phyloP scores from a whole-genome alignment of 2,329 filamentous ascomycete species.

The Ophiostoma piceae region DNA sequence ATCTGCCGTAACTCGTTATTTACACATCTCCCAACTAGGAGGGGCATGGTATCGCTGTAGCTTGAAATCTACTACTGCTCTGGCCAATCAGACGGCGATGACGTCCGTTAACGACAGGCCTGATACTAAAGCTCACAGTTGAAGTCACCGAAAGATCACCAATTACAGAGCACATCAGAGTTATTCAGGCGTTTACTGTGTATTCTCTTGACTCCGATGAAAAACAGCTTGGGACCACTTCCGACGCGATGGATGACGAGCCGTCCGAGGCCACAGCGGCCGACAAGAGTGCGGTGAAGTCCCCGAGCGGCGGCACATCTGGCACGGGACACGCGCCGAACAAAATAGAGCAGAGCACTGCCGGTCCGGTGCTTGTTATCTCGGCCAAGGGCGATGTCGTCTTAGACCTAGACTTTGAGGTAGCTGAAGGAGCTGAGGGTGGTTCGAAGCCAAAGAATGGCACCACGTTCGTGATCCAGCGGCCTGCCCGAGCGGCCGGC shows the following conservation, averaged over 20 bases:
- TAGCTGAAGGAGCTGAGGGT: conserved; percentile 43
- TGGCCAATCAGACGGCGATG: too few species aligned
- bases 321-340: not conserved
- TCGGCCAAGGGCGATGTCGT: conserved; percentile 58
- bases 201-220: conserved; percentile 16
- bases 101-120: not conserved
- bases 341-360: not conserved
- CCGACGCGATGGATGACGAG: conserved; percentile 29
- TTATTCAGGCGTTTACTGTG: not conserved
- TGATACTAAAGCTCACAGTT: not conserved
- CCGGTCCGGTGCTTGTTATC: conserved; percentile 40
- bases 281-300: conserved; percentile 23
- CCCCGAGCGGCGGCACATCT: not conserved
- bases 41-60: too few species aligned
- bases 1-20: too few species aligned
- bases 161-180: not conserved
- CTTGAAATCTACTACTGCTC: not conserved
- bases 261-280: conserved; percentile 23
- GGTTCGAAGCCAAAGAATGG: conserved; percentile 30
- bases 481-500: conserved; percentile 13
- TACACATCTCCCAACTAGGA: too few species aligned
- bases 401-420: conserved; percentile 58
- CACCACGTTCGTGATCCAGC: not conserved
- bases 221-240: conserved; percentile 9
- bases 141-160: not conserved